Percentiles rank a stretch among this genome's conserved stretches.
Conservation (phyloP, 495 filamentous ascomycete species). For the Xylaria flabelliformis region DNA sequence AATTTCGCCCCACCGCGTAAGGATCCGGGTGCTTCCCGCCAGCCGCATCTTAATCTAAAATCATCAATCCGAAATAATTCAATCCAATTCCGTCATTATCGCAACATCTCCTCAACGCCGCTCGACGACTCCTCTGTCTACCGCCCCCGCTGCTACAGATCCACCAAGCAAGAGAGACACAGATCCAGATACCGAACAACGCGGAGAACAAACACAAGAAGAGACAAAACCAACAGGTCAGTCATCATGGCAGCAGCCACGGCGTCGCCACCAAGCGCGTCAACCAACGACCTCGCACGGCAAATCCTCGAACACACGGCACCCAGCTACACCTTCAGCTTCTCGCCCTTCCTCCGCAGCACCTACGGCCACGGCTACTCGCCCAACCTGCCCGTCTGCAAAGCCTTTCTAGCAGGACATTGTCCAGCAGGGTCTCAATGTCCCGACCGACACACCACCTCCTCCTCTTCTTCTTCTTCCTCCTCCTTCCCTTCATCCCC, state of each 20-base stretch:
- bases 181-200: no score
- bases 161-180: background rate
- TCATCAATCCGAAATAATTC: background rate
- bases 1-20: slow-evolving; percentile 8
- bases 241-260: slow-evolving; percentile 22
- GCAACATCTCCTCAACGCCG: background rate
- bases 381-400: slow-evolving; percentile 78
- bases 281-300: slow-evolving; percentile 46
- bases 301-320: slow-evolving; percentile 60
- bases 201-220: background rate
- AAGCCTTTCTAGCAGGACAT: slow-evolving; percentile 72
- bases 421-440: slow-evolving; percentile 80
- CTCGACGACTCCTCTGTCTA: background rate
- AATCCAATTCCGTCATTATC: background rate
- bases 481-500: slow-evolving; percentile 28
- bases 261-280: slow-evolving; percentile 15
- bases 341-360: slow-evolving; percentile 74
- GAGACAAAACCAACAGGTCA: slow-evolving; percentile 11
- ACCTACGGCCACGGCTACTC: slow-evolving; percentile 79
- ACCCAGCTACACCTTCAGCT: slow-evolving; percentile 70
- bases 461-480: no score
- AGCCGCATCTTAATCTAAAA: background rate
- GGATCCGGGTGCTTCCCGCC: background rate
- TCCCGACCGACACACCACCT: slow-evolving; percentile 60
- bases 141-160: background rate